phyloP scores from a whole-genome alignment of 805 yeast species.

The Wickerhamiella cacticola region DNA sequence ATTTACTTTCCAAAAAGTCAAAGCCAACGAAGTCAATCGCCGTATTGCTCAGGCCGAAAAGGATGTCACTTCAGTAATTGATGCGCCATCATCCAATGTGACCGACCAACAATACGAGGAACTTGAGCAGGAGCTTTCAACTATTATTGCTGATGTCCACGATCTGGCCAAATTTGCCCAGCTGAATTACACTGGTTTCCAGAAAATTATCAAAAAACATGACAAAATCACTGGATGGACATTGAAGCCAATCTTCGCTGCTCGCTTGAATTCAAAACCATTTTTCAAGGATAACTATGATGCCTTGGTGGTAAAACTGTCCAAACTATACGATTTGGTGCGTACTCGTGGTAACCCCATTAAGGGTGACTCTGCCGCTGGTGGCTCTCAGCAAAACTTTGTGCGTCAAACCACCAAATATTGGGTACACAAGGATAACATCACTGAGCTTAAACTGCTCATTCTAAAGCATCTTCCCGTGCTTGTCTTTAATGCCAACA shows the following conservation, averaged over 20 bases:
- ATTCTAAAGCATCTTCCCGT: conserved; percentile 93
- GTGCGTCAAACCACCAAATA: conserved; percentile 97
- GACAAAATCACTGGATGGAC: conserved; percentile 76
- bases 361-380: conserved; percentile 92
- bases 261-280: conserved; percentile 83
- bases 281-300: conserved; percentile 94
- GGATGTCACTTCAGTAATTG: conserved; percentile 52
- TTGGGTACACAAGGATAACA: conserved; percentile 98
- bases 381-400: conserved; percentile 94
- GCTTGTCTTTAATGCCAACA: conserved; percentile 87
- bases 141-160: conserved; percentile 92
- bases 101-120: conserved; percentile 61
- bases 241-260: conserved; percentile 86
- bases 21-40: conserved; percentile 72
- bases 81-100: conserved; percentile 29
- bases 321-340: conserved; percentile 80
- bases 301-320: conserved; percentile 72
- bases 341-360: conserved; percentile 95
- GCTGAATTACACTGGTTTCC: conserved; percentile 92
- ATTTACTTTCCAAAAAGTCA: conserved; percentile 78
- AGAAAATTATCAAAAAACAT: conserved; percentile 91
- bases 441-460: conserved; percentile 87
- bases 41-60: conserved; percentile 73
- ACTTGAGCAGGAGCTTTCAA: conserved; percentile 64
- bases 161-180: conserved; percentile 90